Conservation (phyloP, 78 protist genomes). For the Reticulomyxa filosa region DNA sequence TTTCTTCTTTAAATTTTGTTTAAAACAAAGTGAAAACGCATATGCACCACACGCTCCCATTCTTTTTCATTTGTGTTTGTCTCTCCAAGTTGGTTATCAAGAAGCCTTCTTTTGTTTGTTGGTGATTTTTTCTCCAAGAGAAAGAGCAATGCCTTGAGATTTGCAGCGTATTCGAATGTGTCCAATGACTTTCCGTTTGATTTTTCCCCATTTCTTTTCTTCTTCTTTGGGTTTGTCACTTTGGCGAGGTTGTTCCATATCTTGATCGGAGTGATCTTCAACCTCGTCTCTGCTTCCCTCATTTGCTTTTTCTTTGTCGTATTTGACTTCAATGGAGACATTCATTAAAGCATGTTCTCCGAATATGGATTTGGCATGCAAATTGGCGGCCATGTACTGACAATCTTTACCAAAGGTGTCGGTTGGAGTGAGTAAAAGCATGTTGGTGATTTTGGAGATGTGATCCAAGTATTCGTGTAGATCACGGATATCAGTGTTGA, state of each 20-base stretch:
- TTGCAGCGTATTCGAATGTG: conserved; percentile 71
- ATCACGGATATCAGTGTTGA: conserved; percentile 32
- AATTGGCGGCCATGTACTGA: conserved; percentile 73
- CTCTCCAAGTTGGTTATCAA: too few relatives aligned
- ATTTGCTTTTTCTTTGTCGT: too few relatives aligned
- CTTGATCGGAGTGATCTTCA: too few relatives aligned
- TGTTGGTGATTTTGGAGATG: conserved; percentile 59
- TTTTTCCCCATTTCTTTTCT: too few relatives aligned
- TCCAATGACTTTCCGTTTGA: conserved; percentile 60
- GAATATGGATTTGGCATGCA: conserved; percentile 49
- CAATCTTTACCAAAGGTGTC: conserved; percentile 52
- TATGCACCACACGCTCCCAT: too few relatives aligned
- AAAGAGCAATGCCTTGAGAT: conserved; percentile 86
- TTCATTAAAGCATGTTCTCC: conserved; percentile 85
- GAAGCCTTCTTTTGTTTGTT: conserved; percentile 9
- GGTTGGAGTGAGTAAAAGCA: conserved; percentile 60
- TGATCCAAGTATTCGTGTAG: conserved; percentile 48
- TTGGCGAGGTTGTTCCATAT: too few relatives aligned
- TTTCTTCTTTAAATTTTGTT: too few relatives aligned
- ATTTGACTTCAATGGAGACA: conserved; percentile 45
- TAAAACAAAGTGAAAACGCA: too few relatives aligned
- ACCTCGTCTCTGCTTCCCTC: too few relatives aligned
- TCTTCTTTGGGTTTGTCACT: too few relatives aligned
- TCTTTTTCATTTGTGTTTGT: too few relatives aligned
- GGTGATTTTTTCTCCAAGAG: conserved; percentile 76